These are phyloP conservation scores for Polyplosphaeria fusca DNA, from an alignment of 495 filamentous ascomycete species.

Conservation along the genomic window DNA sequence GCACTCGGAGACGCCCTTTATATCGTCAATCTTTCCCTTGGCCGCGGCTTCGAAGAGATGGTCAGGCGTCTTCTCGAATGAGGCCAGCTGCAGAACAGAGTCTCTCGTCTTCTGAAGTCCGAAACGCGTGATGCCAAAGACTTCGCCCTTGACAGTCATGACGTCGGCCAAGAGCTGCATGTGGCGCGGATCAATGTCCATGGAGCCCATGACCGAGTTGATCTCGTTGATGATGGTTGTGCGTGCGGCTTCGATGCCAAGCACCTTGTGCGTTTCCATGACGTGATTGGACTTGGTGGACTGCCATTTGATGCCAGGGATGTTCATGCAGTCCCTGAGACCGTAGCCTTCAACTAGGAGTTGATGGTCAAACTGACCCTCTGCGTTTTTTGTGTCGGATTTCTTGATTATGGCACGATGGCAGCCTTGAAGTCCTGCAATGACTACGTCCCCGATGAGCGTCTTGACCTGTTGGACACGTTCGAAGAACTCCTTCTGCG, in stretches of 20 bases:
- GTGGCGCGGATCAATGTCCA: conserved; percentile 97
- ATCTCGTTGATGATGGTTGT: conserved; percentile 81
- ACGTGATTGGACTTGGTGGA: conserved; percentile 76
- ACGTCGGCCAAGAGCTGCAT: conserved; percentile 98
- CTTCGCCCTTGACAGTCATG: conserved; percentile 98
- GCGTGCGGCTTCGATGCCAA: conserved; percentile 94
- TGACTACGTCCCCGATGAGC: conserved; percentile 69
- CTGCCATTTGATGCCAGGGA: conserved; percentile 76
- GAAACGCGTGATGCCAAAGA: conserved; percentile 96
- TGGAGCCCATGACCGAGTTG: conserved; percentile 74
- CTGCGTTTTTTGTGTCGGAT: conserved; percentile 54
- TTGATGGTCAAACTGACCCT: conserved; percentile 47
- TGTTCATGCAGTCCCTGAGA: conserved; percentile 82
- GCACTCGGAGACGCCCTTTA: conserved; percentile 92
- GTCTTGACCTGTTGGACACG: conserved; percentile 82
- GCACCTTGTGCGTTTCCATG: conserved; percentile 86
- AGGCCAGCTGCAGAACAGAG: conserved; percentile 87
- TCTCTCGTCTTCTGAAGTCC: conserved; percentile 97
- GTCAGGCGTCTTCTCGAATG: conserved; percentile 97
- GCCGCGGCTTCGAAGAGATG: conserved; percentile 95
- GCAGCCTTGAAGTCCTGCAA: conserved; percentile 83
- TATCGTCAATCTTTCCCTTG: conserved; percentile 78
- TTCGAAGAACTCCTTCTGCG: conserved; percentile 68
- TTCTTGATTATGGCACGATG: conserved; percentile 85
- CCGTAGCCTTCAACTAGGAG: conserved; percentile 95